A percentile compares a stretch with the other conserved stretches of the same genome.
Conservation (phyloP, 176 grass and related monocot species). For the Oryza rufipogon region DNA sequence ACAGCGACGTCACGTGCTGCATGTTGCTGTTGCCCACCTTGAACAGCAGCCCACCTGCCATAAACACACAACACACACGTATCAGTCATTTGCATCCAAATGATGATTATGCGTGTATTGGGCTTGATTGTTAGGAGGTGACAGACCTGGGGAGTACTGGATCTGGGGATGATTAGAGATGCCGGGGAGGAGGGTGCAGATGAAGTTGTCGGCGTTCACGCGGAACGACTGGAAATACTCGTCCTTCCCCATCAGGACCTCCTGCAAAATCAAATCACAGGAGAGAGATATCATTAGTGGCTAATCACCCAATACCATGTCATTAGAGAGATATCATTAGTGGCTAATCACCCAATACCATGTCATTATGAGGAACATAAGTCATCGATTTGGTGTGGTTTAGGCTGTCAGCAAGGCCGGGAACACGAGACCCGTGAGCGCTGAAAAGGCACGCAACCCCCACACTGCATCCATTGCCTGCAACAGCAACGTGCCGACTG, state of each 20-base stretch:
- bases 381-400: neutral
- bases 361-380: neutral
- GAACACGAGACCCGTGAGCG: conserved; percentile 7
- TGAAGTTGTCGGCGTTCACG: conserved; percentile 85
- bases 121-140: neutral
- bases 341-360: neutral
- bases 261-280: conserved; percentile 36
- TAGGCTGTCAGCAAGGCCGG: neutral
- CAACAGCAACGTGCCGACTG: conserved; percentile 5
- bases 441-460: neutral
- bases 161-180: conserved; percentile 79
- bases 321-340: neutral
- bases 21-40: conserved; percentile 96
- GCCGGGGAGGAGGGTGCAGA: conserved; percentile 89
- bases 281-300: neutral
- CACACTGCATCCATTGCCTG: conserved; percentile 4
- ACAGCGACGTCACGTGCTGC: conserved; percentile 95
- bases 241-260: conserved; percentile 95
- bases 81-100: neutral
- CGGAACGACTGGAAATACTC: conserved; percentile 80
- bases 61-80: neutral
- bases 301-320: neutral
- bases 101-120: neutral
- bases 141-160: conserved; percentile 77
- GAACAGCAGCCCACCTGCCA: conserved; percentile 72